A percentile compares a stretch with the other conserved stretches of the same genome.
Conservation (phyloP, 371 early-diverging fungal species). For the Chytridium lagenaria region DNA sequence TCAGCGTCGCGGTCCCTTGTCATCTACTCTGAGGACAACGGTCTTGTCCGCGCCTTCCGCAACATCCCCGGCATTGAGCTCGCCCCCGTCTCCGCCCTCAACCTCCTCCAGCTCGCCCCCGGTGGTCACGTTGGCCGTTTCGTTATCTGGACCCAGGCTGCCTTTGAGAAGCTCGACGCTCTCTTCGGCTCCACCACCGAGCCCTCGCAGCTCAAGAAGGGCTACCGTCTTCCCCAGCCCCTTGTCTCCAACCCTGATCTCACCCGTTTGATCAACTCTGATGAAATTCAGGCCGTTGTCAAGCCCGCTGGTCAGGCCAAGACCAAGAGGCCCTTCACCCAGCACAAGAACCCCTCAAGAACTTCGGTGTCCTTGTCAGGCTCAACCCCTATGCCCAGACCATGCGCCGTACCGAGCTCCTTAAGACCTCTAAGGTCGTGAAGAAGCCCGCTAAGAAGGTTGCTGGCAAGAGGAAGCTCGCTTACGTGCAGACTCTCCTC, state of each 20-base stretch:
- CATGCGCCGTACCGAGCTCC: conserved; percentile 83
- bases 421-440: conserved; percentile 52
- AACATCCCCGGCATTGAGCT: conserved; percentile 99
- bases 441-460: conserved; percentile 37
- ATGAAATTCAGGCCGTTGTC: conserved; percentile 96
- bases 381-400: conserved; percentile 97
- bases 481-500: conserved; percentile 24
- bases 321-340: conserved; percentile 88
- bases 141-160: conserved; percentile 99
- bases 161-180: conserved; percentile 93
- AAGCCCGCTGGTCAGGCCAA: conserved; percentile 81
- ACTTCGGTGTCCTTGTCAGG: conserved; percentile 86
- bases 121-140: conserved; percentile 99
- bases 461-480: conserved; percentile 39
- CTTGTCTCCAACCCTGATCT: conserved; percentile 96
- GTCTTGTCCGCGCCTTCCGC: conserved; percentile 97
- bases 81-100: conserved; percentile 88
- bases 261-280: conserved; percentile 95
- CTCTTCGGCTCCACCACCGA: conserved; percentile 92
- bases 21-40: conserved; percentile 95
- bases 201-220: conserved; percentile 88
- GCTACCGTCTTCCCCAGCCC: conserved; percentile 89
- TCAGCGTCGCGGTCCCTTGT: conserved; percentile 98
- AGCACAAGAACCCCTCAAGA: conserved; percentile 98
- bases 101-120: conserved; percentile 98